Evolutionary conservation across 2,329 filamentous ascomycete species (phyloP), one percentile per base, ranked within the genome.

Genomic region (Knufia fluminis): DNA sequence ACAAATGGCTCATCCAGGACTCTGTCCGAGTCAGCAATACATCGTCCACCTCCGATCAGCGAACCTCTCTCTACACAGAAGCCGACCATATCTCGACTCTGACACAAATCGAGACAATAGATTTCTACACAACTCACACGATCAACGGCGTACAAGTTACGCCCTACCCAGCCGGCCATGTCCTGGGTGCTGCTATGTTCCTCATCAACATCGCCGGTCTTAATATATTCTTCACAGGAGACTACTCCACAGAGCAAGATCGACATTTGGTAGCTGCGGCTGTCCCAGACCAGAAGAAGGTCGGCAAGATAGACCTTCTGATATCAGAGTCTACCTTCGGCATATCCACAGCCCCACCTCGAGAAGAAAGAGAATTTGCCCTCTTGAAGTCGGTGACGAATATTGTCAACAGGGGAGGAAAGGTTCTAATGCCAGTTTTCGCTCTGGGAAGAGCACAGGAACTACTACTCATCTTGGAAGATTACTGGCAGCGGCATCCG

Each of bases 1-100:
- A 98, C 78, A 97, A 97, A 71, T 97, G 92, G 91, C 80, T 97
- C 46, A 96, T 97, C 55, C 89, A 95, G 67, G 92, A 98, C 68
- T 94, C 89, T 58, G 87, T 98, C 39, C 83, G 92, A 52, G 90
- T 98, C 24, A 86, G 61, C 77, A 92, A 74, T 75, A 87, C 63
- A 26, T 73, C 76, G 2, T 79, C 76, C 44, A 79, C 77, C 4
- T 78, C 78, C 2, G 77, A 81, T 59, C 77, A 79, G 54, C 73
- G 78, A 56, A 78, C 78, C 20, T 75, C 79, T 35, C 80, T 97
- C 40, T 98, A 96, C 66, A 96, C 88, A 1, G 92, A 98, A 68
- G 84, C 91, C 59, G 92, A 98, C 63, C 90, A 97, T 67, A 76
- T 95, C 23, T 89, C 88, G 55, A 97, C 91, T 0, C 91, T 97